Conservation (phyloP, 2,329 filamentous ascomycete genomes). For the Cladosporium austrohemisphaericum region DNA sequence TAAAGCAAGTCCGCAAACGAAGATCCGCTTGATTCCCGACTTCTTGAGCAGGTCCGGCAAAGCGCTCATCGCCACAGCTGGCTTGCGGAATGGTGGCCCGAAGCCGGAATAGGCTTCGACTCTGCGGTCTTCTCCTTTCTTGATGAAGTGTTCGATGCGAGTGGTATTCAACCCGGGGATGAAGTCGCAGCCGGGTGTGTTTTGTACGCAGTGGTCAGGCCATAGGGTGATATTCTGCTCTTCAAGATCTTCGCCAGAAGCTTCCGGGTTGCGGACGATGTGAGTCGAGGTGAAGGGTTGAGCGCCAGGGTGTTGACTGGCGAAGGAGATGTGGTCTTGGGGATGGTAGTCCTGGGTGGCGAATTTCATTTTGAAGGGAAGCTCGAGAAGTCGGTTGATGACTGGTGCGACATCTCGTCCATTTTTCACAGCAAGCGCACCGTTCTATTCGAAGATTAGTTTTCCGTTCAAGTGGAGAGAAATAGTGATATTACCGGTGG, state of each 20-base stretch:
- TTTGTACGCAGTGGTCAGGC: slow-evolving; percentile 85
- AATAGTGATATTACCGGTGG: slow-evolving; percentile 8
- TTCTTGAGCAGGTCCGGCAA: slow-evolving; percentile 57
- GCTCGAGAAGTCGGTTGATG: slow-evolving; percentile 70
- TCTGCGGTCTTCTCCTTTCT: slow-evolving; percentile 70
- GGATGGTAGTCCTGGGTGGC: slow-evolving; percentile 96
- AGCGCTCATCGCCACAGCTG: slow-evolving; percentile 57
- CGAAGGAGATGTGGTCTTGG: slow-evolving; percentile 78
- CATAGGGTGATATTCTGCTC: slow-evolving; percentile 57
- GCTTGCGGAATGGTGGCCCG: slow-evolving; percentile 68
- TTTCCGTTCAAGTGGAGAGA: slow-evolving; percentile 54
- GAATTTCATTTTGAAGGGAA: slow-evolving; percentile 69
- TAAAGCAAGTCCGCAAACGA: slow-evolving; percentile 77
- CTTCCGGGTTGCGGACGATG: slow-evolving; percentile 61
- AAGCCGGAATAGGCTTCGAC: slow-evolving; percentile 97
- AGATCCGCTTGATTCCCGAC: slow-evolving; percentile 69
- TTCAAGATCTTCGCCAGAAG: slow-evolving; percentile 53
- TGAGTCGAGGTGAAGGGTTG: slow-evolving; percentile 63
- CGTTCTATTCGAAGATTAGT: slow-evolving; percentile 93
- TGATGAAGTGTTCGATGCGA: slow-evolving; percentile 62
- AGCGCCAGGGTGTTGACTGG: slow-evolving; percentile 68
- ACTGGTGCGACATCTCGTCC: slow-evolving; percentile 66
- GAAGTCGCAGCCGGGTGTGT: slow-evolving; percentile 67
- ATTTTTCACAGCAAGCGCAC: slow-evolving; percentile 74
- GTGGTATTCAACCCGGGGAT: slow-evolving; percentile 64